Conservation (phyloP, 331 rosid genomes). For the Arachis monticola region DNA sequence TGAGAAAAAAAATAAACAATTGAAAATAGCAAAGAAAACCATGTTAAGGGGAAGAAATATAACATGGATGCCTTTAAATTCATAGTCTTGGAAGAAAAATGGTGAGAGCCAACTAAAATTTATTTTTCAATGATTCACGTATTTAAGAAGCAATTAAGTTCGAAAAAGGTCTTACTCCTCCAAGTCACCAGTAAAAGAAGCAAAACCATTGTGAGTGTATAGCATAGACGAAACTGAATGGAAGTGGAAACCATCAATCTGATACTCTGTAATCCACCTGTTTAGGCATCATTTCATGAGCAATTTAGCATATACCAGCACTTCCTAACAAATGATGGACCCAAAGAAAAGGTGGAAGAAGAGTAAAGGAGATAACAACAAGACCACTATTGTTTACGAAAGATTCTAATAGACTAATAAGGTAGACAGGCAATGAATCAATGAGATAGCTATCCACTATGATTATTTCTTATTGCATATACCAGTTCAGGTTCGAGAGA, state of each 20-base stretch:
- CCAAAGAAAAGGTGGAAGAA: not conserved
- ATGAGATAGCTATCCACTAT: slow-evolving; percentile 9
- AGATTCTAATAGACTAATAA: slow-evolving; percentile 33
- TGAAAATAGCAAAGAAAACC: slow-evolving; percentile 30
- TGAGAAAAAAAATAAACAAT: slow-evolving; percentile 26
- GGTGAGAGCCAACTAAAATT: slow-evolving; percentile 36
- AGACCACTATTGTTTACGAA: slow-evolving; percentile 14
- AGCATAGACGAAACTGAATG: slow-evolving; percentile 96
- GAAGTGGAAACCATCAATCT: slow-evolving; percentile 89
- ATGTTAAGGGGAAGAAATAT: not conserved
- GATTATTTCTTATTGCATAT: slow-evolving; percentile 45
- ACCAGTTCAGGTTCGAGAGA: slow-evolving; percentile 93
- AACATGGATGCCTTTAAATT: not conserved
- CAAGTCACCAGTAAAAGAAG: slow-evolving; percentile 93
- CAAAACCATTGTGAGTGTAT: slow-evolving; percentile 95
- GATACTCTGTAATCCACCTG: slow-evolving; percentile 97
- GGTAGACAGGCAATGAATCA: slow-evolving; percentile 30
- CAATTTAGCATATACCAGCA: slow-evolving; percentile 32
- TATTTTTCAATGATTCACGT: not conserved
- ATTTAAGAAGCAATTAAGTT: slow-evolving; percentile 35
- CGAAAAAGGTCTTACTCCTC: slow-evolving; percentile 79
- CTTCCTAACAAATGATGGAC: slow-evolving; percentile 36
- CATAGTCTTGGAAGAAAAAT: slow-evolving; percentile 26
- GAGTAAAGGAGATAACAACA: not conserved
- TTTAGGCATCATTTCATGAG: slow-evolving; percentile 46